Conservation (phyloP, 768 basidiomycete genomes). For the Tulasnella sp. region DNA sequence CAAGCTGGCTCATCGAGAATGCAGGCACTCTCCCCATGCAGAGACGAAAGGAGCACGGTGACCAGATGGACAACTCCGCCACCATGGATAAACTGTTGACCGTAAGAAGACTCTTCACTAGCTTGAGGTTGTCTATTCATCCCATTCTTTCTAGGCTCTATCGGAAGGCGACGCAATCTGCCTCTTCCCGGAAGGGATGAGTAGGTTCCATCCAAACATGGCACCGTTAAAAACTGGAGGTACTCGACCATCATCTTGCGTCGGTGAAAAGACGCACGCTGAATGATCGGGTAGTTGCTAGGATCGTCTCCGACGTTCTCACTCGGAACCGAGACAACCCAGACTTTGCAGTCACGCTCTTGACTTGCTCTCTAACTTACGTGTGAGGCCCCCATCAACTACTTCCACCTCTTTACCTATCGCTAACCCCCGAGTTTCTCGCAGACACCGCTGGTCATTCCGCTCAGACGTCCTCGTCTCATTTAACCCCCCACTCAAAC, state of each 20-base stretch:
- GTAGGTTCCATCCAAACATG: conserved; percentile 75
- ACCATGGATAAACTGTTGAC: conserved; percentile 59
- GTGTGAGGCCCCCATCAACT: conserved; percentile 35
- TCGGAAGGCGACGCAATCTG: conserved; percentile 70
- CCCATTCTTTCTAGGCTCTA: conserved; percentile 41
- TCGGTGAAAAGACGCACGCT: background rate
- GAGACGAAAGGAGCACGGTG: conserved; percentile 55
- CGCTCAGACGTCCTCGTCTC: conserved; percentile 73
- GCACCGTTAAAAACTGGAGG: conserved; percentile 83
- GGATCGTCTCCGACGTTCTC: conserved; percentile 68
- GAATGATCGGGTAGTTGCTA: conserved; percentile 59
- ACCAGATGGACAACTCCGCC: conserved; percentile 49
- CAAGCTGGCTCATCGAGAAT: conserved; percentile 82
- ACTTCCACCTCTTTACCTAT: no score
- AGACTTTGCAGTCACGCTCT: conserved; percentile 58
- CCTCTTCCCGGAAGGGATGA: conserved; percentile 79
- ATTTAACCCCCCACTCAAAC: conserved; percentile 22
- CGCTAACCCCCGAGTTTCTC: conserved; percentile 8
- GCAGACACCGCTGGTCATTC: conserved; percentile 78
- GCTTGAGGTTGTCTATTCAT: background rate
- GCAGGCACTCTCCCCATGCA: conserved; percentile 79
- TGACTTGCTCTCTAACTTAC: conserved; percentile 74
- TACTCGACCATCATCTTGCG: conserved; percentile 22
- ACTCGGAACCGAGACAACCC: conserved; percentile 54
- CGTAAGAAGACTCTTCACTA: conserved; percentile 28